Conservation (phyloP, 2,329 filamentous ascomycete genomes). For the Bipolaris gigantea region DNA sequence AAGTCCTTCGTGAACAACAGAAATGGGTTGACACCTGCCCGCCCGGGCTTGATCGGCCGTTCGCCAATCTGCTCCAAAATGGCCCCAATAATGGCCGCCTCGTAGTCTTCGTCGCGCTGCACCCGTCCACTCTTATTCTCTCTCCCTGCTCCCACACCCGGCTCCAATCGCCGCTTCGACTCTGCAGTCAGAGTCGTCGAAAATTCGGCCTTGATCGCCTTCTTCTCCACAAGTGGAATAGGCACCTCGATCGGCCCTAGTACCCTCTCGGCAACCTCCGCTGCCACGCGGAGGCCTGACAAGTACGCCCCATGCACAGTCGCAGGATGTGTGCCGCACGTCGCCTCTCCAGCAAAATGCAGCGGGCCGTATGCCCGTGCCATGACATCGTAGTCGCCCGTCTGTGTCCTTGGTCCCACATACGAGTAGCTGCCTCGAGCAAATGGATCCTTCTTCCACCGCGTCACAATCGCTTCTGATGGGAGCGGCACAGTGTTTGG, state of each 20-base stretch:
- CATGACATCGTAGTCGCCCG: conserved; percentile 92
- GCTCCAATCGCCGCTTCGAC: conserved; percentile 30
- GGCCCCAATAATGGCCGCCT: conserved; percentile 60
- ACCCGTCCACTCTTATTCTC: conserved; percentile 28
- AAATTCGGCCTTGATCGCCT: conserved; percentile 45
- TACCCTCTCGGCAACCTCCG: conserved; percentile 79
- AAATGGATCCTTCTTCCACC: conserved; percentile 89
- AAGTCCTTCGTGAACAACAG: conserved; percentile 82
- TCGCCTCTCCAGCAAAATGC: conserved; percentile 95
- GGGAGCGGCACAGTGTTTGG: conserved; percentile 69
- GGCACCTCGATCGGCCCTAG: conserved; percentile 78
- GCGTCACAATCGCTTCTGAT: conserved; percentile 82
- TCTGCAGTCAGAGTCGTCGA: conserved; percentile 17
- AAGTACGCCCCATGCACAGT: conserved; percentile 97
- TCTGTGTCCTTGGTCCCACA: conserved; percentile 77
- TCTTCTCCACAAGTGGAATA: conserved; percentile 71
- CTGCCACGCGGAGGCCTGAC: conserved; percentile 85
- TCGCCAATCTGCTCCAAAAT: conserved; percentile 69
- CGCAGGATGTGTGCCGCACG: conserved; percentile 91
- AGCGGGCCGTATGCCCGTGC: conserved; percentile 81
- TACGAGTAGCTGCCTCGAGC: conserved; percentile 96
- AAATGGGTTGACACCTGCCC: conserved; percentile 81
- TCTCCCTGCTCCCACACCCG: conserved; percentile 17
- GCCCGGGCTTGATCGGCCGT: conserved; percentile 70
- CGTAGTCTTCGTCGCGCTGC: conserved; percentile 52